Base-by-base conservation (phyloP, 2,329 filamentous ascomycete species). In the Alternaria triticina region DNA sequence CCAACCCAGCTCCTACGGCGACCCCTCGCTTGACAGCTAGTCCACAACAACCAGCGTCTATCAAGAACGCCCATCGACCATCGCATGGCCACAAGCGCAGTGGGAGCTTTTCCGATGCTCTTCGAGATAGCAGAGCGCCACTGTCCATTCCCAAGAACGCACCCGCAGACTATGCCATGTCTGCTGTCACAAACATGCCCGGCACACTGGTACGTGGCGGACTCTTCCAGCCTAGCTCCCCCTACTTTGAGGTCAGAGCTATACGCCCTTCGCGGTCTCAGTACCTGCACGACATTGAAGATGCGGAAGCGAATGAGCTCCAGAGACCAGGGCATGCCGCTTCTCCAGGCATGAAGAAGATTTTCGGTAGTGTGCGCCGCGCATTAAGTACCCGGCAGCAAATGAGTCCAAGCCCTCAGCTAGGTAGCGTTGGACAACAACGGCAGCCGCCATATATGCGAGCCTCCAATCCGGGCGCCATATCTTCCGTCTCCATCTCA, bases 201-300 rank as follows among this genome's bases (percentile, higher is more conserved):
- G 93, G 94, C 10, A 95, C 91, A 68, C 87, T 99, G 40, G 94
- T 98, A 20, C 88, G 95, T 54, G 96, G 96, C 13, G 92, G 94
- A 62, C 77, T 97, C 6, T 87, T 96, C 65, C 92, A 94, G 15
- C 96, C 95, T 2, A 88, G 88, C 1, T 91, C 96, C 64, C 89
- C 94, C 0, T 93, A 92, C 75, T 91, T 97, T 44, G 89, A 94
- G 46, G 82, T 79, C 47, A 74, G 70, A 33, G 67, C 66, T 23
- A 62, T 75, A 13, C 70, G 78, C 12, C 73, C 77, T 49, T 70
- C 72, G 25, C 72, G 71, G 46, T 79, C 77, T 23, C 76, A 79
- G 47, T 65, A 76, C 13, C 70, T 79, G 12, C 67, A 78, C 5
- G 75, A 77, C 17, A 63, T 65, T 6, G 73, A 74, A n/a, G 75